Base-by-base conservation (phyloP, 352 stramenopile species). In the Phytopythium kandeliae region DNA sequence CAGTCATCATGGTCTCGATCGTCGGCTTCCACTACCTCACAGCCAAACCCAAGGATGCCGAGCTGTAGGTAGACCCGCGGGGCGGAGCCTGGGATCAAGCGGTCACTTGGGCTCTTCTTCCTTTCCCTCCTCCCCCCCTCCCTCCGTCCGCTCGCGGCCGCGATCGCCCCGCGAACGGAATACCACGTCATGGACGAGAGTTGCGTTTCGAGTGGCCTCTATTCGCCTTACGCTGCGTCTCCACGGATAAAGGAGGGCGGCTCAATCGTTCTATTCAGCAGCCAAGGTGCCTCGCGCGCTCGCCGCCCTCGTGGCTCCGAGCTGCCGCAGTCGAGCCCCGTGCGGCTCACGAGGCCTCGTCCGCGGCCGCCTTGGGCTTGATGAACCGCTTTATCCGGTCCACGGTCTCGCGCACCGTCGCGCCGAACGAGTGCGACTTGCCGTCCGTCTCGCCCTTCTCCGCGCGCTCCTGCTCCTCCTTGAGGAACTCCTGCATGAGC, bases 401-500 rank as follows among this genome's bases (percentile, higher is more conserved):
- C 30, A 95, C 82, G 11, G 85, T 95, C 50, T 89, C 66, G 33
- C 74, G 74, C 60, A 92, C 82, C 28, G 82, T 87, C 43, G 85
- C 63, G 55, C 67, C 63, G 60, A 95, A 95, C 58, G 83, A 82
- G 56, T 92, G 77, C 50, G 78, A 81, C 69, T 93, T 92, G 78
- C 75, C 85, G 48, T 79, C 67, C 30, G 74, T 84, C 44, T 89
- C 77, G 49, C 83, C 82, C 57, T 77, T 84, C 46, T 78, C 72
- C 16, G 58, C 71, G 16, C 81, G 74, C 42, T 80, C 66, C 42
- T 89, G 54, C 61, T 96, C 86, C 61, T 95, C 85, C 54, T 96
- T 86, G 46, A 96, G 67, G 52, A 99, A 98, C 57, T 98, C 90
- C 59, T 97, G 50, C 71, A 99, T 89, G 17, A 99, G 71, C 56